Base-by-base conservation (phyloP, 2,329 filamentous ascomycete genomes). In the Penicillium vulpinum region DNA sequence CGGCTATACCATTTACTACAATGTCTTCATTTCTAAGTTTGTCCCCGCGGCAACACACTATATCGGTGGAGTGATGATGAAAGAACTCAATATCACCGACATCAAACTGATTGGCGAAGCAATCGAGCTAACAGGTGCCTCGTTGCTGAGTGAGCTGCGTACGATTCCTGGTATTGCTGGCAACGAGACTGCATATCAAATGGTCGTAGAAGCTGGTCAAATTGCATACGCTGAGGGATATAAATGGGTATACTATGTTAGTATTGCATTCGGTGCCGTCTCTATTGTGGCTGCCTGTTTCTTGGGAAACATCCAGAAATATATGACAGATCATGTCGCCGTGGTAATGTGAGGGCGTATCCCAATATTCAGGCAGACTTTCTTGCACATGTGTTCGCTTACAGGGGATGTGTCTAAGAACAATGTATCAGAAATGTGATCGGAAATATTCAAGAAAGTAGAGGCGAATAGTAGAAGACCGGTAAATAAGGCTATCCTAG, bases 1-100 rank as follows among this genome's bases (percentile, higher is more conserved):
- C 57, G 87, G 85, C 33, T 88, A 86, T 68, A 80, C 81, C n/a
- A 77, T 83, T 45, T 80, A 80, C 69, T 87, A 85, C 67, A 80
- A 81, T 56, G 71, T 80, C 62, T 78, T 78, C 60, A 65, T 79
- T 59, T 74, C 75, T 60, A 79, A 77, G 62, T 81, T 80, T 62
- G 66, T 75, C 48, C 70, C 75, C 8, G 73, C 77, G 40, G 79
- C 82, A 22, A 74, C 69, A 2, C 55, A 79, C 36, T 78, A 80
- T 46, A 80, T 87, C 24, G 81, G 81, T 26, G 77, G 74, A 10
- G 75, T 80, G 13, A 82, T 86, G 75, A 63, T 74, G 4, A 71
- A 68, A 5, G 64, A 80, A 48, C 73, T 82, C 26, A 79, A 80
- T 51, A 82, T 87, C 58, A 81, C 80, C 3, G 78, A 80, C 58